Evolutionary conservation across 257 asterid genomes (phyloP).

Genomic region (Mentha longifolia): DNA sequence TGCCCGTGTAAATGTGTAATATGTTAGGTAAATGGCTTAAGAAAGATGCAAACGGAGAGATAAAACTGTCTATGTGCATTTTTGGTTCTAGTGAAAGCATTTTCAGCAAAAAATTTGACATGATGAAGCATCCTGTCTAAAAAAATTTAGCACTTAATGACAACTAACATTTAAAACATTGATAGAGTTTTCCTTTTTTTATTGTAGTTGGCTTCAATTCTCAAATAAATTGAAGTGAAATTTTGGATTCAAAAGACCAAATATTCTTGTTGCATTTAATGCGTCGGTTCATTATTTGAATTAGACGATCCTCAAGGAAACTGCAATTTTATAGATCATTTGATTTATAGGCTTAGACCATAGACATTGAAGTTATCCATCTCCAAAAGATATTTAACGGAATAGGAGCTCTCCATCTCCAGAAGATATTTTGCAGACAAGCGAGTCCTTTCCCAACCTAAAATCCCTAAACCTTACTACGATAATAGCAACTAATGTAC

Average conservation of each 20-base stretch:
- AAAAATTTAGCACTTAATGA: not conserved
- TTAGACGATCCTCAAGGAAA: not conserved
- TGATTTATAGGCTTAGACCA: slow-evolving; percentile 2
- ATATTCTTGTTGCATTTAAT: not conserved
- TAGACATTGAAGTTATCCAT: not conserved
- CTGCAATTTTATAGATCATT: not conserved
- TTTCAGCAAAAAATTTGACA: not conserved
- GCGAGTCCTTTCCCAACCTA: slow-evolving; percentile 9
- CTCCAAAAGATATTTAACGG: not conserved
- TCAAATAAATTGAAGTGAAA: not conserved
- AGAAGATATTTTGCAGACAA: not conserved
- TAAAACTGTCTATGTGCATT: not conserved
- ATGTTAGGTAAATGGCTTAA: not conserved
- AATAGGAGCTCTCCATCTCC: not conserved
- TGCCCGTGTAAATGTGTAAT: too few relatives aligned
- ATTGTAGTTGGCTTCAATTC: slow-evolving; percentile 1
- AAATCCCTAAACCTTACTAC: slow-evolving; percentile 2
- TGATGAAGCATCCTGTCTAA: not conserved
- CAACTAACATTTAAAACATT: not conserved
- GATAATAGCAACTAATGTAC: slow-evolving; percentile 19
- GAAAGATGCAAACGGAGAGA: not conserved
- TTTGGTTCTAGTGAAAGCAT: not conserved
- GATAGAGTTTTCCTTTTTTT: not conserved
- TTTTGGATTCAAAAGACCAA: not conserved
- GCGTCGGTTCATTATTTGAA: not conserved